Base-by-base conservation (phyloP, 2,329 filamentous ascomycete genomes). In the Clarireedia homoeocarpa region DNA sequence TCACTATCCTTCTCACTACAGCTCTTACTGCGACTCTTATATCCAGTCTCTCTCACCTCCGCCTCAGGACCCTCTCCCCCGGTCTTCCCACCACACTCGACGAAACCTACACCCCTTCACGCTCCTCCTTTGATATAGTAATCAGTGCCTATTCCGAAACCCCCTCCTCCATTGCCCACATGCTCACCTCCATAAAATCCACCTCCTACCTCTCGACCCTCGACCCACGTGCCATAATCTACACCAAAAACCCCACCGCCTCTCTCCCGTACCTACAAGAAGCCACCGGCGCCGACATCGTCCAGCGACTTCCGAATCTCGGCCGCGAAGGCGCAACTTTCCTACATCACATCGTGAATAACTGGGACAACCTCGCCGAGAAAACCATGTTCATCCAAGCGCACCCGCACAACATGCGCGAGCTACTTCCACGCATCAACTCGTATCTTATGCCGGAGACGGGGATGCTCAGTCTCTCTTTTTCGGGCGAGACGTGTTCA, bases 361-460 rank as follows among this genome's bases (percentile, higher is more conserved):
- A 70, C 39, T 79, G 73, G 72, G 71, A 77, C 48, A 59, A 65
- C 15, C 69, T 78, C 1, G 75, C 75, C 7, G 66, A 64, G 27
- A 73, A 78, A 53, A 78, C 74, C 1, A 62, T 78, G 51, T 78
- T 78, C 61, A 68, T 77, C 5, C 75, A 78, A 65, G 75, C 74
- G 4, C 69, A 72, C 10, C 62, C 73, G 2, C 73, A 77, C 59
- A 72, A 73, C 42, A 66, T 68, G 30, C 61, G 66, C 14, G 70
- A 72, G 48, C 64, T 74, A n/a, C 69, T 72, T 12, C 62, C 68
- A 0, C 66, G 72, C 26, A 67, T 78, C 14, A 60, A 67, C 20
- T 65, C 71, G 24, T 78, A 74, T 61, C 74, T 74, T 50, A 61
- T 69, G 5, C 65, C 69, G 1, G 60, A 70, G 6, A 78, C 75